Base-by-base conservation (phyloP, 2,329 filamentous ascomycete species). In the Trichoderma koningiopsis region DNA sequence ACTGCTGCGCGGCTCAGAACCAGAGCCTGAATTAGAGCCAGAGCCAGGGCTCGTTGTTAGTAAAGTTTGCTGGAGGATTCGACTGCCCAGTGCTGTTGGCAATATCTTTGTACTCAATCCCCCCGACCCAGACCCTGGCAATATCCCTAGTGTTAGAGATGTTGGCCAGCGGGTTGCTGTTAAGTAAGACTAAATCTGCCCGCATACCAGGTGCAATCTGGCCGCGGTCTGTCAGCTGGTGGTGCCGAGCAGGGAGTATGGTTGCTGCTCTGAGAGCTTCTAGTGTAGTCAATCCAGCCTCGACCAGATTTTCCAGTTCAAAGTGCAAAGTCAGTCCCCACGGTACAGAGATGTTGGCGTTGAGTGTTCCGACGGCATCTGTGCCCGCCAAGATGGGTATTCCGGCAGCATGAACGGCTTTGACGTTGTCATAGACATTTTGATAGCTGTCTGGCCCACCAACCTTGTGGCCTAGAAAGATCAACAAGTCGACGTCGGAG, bases 371-470 rank as follows among this genome's bases (percentile, higher is more conserved):
- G 11, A 66, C 62, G 10, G 62, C 37, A 47, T 66, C 62, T n/a
- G 62, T 66, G 37, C 62, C 62, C 4, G 62, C 53, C 27, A 66
- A 24, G n/a, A 66, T 66, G n/a, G 62, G 62, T 14, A 66, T 66
- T 14, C 62, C 53, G n/a, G 62, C 62, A 33, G 62, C 53, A 14
- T 66, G 52, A 35, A 66, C 4, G 2, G 62, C 62, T 22, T 57
- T 35, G 53, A 66, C 62, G 7, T 66, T 66, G 2, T 66, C 53
- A 8, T 47, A 57, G 1, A 66, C 62, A 6, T 66, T 66, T 3
- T 57, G 37, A 22, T 66, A 66, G 14, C 53, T 66, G 7, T 66
- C 62, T 8, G 62, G 62, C 4, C 62, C 62, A 14, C 62, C 62
- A 22, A 66, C 43, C 5, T 49, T 24, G 16, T 66, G 62, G 31